These are phyloP conservation scores for Raphanus raphanistrum DNA, from an alignment of 345 rosid species.

Conservation along the genomic window DNA sequence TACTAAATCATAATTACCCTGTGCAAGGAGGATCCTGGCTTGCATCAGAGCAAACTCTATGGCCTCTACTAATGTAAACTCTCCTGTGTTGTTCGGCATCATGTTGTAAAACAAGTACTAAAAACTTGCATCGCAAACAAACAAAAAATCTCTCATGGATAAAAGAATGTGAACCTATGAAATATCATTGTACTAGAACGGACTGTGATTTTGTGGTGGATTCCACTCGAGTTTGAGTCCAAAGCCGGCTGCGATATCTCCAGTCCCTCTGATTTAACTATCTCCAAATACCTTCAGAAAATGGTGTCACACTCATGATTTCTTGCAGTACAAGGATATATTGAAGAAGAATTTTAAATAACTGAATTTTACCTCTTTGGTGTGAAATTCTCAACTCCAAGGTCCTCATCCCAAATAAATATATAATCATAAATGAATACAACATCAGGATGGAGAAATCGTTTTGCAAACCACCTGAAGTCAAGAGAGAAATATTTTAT, in stretches of 20 bases:
- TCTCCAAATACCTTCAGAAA: slow-evolving; percentile 62
- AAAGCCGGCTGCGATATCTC: slow-evolving; percentile 99
- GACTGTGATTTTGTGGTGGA: slow-evolving; percentile 91
- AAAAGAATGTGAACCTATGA: slow-evolving; percentile 53
- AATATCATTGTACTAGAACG: slow-evolving; percentile 66
- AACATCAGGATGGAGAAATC: slow-evolving; percentile 94
- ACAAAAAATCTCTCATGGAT: neutral
- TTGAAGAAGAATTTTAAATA: neutral
- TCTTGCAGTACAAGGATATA: neutral
- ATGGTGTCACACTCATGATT: neutral
- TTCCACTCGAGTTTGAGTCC: slow-evolving; percentile 80
- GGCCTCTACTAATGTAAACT: slow-evolving; percentile 30
- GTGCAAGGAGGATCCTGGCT: slow-evolving; percentile 97
- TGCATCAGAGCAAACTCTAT: slow-evolving; percentile 53
- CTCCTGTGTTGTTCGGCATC: slow-evolving; percentile 31
- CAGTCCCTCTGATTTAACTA: slow-evolving; percentile 75
- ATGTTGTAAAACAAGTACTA: slow-evolving; percentile 14
- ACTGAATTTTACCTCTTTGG: slow-evolving; percentile 59
- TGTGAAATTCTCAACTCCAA: slow-evolving; percentile 77
- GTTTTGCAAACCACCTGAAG: slow-evolving; percentile 97
- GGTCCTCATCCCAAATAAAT: slow-evolving; percentile 98
- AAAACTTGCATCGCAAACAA: slow-evolving; percentile 1
- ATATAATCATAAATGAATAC: slow-evolving; percentile 81
- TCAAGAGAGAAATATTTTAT: neutral
- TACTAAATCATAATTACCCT: slow-evolving; percentile 55